A percentile compares a stretch with the other conserved stretches of the same genome.
Evolutionary conservation across 2,329 filamentous ascomycete genomes (phyloP).

Genomic region (Lasiodiplodia citricola): DNA sequence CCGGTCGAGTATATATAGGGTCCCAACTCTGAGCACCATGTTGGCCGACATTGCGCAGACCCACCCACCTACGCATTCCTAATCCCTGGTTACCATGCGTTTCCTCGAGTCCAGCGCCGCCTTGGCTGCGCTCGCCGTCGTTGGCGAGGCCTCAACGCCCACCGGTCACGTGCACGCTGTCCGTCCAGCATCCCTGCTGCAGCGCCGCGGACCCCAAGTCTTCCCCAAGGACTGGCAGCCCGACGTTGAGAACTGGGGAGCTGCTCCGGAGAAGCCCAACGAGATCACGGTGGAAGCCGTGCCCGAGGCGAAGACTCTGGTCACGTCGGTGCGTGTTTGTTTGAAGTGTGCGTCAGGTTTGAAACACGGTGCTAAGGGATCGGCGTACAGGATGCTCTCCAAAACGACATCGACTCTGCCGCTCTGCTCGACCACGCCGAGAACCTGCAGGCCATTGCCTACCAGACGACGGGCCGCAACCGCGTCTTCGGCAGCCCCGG

Average conservation of each 20-base stretch:
- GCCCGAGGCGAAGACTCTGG: not conserved
- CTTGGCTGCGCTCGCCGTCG: constrained; percentile 2
- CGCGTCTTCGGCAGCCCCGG: constrained; percentile 43
- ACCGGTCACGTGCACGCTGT: constrained; percentile 3
- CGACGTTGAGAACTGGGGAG: not conserved
- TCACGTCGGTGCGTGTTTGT: not conserved
- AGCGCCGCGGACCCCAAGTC: constrained; percentile 1
- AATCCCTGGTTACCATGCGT: not conserved
- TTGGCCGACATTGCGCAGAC: not conserved
- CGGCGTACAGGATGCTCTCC: constrained; percentile 30
- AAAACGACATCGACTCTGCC: constrained; percentile 39
- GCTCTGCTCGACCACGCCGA: constrained; percentile 40
- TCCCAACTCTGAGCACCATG: not conserved
- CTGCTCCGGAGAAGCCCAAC: constrained; percentile 10
- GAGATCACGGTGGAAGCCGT: not conserved
- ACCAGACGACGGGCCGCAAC: constrained; percentile 40
- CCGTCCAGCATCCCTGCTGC: not conserved
- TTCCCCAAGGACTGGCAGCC: constrained; percentile 7
- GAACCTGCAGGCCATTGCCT: constrained; percentile 40
- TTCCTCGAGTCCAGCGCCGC: constrained; percentile 10
- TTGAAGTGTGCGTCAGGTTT: not conserved
- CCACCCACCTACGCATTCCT: not conserved
- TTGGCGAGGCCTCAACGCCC: not conserved
- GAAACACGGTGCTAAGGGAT: not conserved
- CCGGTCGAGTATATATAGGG: constrained; percentile 3